Base-by-base conservation (phyloP, 352 stramenopile species). In the Phytophthora hybrid region DNA sequence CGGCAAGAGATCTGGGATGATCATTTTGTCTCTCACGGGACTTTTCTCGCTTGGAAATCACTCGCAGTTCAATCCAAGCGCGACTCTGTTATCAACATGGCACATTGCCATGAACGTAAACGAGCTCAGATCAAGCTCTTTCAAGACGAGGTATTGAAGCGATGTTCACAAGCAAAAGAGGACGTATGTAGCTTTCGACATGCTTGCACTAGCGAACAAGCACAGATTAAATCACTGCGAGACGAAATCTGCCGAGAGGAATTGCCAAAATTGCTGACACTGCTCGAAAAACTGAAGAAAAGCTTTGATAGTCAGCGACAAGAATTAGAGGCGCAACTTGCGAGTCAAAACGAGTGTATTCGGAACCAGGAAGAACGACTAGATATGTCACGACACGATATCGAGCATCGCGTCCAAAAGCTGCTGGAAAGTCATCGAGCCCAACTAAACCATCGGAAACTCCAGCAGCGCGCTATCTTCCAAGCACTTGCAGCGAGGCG, bases 21-120 rank as follows among this genome's bases (percentile, higher is more conserved):
- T 32, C 59, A 13, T 2, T 37, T 53, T 8, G 37, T 73, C 23
- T 52, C 52, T 29, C 41, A 52, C 8, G n/a, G 49, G 9, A 9
- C 70, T 13, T 82, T 88, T 52, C 18, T 85, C n/a, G 54, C 29
- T 19, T 85, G 78, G 78, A 80, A 69, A 23, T 59, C 59, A 18
- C 31, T 59, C 26, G 53, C 23, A 16, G 23, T 79, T 18, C 52
- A 78, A 31, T 52, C 21, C n/a, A 60, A 34, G 11, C 14, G 46
- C 21, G 16, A 21, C 41, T 51, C 39, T 54, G 37, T 26, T 52
- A 34, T n/a, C n/a, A 63, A 73, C 18, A n/a, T 63, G 51, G 32
- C 21, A 29, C 44, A 52, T n/a, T 7, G 18, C 14, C 73, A 68
- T 32, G 51, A 76, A n/a, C 32, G 68, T 13, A 70, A 34, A 51